These are phyloP conservation scores for Aureobasidium sp. DNA, from an alignment of 2,329 filamentous ascomycete genomes.

Conservation along the genomic window DNA sequence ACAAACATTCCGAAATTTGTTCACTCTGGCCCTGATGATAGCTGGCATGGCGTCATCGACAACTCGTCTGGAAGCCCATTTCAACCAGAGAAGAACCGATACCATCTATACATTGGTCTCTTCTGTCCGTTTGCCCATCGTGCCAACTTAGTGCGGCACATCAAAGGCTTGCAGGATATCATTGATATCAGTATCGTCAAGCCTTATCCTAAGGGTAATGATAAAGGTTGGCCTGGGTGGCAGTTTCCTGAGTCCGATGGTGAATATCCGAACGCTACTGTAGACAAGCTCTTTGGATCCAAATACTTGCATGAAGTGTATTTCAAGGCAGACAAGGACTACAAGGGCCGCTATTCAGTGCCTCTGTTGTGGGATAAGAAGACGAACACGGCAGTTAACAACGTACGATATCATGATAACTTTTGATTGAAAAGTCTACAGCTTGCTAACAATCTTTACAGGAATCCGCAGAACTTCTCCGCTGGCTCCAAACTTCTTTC, in stretches of 20 bases:
- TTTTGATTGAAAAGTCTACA: background rate
- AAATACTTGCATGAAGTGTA: conserved; percentile 56
- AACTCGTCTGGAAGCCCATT: conserved; percentile 39
- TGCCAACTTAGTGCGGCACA: conserved; percentile 49
- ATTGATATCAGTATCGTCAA: conserved; percentile 54
- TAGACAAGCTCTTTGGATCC: conserved; percentile 52
- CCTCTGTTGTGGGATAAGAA: conserved; percentile 58
- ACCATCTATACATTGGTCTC: conserved; percentile 52
- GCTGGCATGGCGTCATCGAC: conserved; percentile 47
- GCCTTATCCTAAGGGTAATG: conserved; percentile 60
- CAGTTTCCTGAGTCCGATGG: conserved; percentile 47
- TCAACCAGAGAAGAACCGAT: conserved; percentile 44
- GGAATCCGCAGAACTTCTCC: conserved; percentile 52
- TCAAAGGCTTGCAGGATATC: conserved; percentile 50
- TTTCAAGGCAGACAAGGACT: conserved; percentile 53
- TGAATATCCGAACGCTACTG: conserved; percentile 53
- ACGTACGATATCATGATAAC: conserved; percentile 28
- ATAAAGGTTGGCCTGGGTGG: conserved; percentile 58
- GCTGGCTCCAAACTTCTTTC: conserved; percentile 53
- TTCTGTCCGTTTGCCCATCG: conserved; percentile 62
- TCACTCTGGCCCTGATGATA: conserved; percentile 34
- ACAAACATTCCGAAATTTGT: conserved; percentile 22
- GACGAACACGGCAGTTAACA: conserved; percentile 51
- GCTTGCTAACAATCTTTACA: conserved; percentile 16
- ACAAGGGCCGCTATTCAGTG: conserved; percentile 55